Base-by-base conservation (phyloP, 192 early-diverging fungal genomes). In the Coemansia javaensis region DNA sequence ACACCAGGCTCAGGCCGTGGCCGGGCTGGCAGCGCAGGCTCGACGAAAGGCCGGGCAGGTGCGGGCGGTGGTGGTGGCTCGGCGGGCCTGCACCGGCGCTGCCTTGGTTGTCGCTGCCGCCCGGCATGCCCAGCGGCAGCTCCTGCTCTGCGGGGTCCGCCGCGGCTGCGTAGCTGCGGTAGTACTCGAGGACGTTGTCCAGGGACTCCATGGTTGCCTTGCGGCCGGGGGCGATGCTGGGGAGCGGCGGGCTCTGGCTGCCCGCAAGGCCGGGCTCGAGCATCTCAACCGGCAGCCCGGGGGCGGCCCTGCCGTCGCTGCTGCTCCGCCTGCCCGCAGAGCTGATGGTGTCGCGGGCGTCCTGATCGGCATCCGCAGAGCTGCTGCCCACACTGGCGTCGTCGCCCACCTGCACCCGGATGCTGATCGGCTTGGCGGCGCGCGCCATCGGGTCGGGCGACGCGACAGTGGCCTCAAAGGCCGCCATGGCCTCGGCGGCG, bases 131-230 rank as follows among this genome's bases (percentile, higher is more conserved):
- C n/a, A n/a, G n/a, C n/a, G n/a, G n/a, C n/a, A n/a, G 8, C 28
- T 8, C 28, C 7, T 10, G 28, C 5, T 8, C 28, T 9, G 5
- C 7, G 28, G 9, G 7, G 9, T 30, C 28, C 5, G 28, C 9
- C 9, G 28, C 10, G 7, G 5, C 50, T 24, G 68, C 37, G 27
- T 47, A 32, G 2, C 56, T 59, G 31, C 62, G 68, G 28, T 72
- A 72, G 33, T 72, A 72, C 56, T 72, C 68, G 18, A 72, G 35
- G 15, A 72, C 68, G 22, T 72, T 72, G 38, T 72, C 68, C 27
- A 72, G 44, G 2, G 68, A 72, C 52, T 72, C 68, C 23, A 36
- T 60, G 3, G 68, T 72, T 4, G 47, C 68, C 33, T 64, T 72
- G 43, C 68, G 51, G 7, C 51, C 51, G 7, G 56, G 51, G 24